Conservation (phyloP, 352 stramenopile species). For the Stramenopiles sp. region DNA sequence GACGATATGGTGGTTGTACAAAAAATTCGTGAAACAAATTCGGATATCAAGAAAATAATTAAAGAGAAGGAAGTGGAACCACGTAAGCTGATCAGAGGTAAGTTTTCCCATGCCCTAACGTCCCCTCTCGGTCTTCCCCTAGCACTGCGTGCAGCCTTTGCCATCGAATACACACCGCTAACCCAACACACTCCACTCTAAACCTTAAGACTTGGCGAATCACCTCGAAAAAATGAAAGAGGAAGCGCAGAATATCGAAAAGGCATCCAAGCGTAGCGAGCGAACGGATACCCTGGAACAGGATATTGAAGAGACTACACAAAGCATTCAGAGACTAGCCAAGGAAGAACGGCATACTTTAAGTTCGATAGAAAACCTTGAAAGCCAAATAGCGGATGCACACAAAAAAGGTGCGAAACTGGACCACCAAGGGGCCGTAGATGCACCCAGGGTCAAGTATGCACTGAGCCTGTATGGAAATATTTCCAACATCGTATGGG, state of each 20-base stretch:
- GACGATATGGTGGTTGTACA: background rate
- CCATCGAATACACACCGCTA: too few relatives aligned
- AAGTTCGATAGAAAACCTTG: constrained; percentile 3
- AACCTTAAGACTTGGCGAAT: too few relatives aligned
- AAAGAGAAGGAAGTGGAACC: constrained; percentile 7
- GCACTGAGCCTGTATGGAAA: constrained; percentile 9
- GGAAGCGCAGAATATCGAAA: background rate
- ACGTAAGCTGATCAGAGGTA: background rate
- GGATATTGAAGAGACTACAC: background rate
- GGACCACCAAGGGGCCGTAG: background rate
- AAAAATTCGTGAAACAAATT: background rate
- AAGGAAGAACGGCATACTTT: background rate
- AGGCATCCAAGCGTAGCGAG: background rate
- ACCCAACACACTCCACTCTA: too few relatives aligned
- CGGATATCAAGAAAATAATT: background rate
- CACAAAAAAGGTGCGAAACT: background rate
- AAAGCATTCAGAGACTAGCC: background rate
- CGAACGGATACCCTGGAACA: background rate
- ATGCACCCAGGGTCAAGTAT: constrained; percentile 1
- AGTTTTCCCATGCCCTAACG: too few relatives aligned
- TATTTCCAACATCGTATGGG: constrained; percentile 12
- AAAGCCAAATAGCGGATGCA: background rate
- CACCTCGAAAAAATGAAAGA: too few relatives aligned
- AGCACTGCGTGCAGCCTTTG: too few relatives aligned
- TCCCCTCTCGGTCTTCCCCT: too few relatives aligned